Base-by-base conservation (phyloP, 495 filamentous ascomycete species). In the Cercophora newfieldiana region DNA sequence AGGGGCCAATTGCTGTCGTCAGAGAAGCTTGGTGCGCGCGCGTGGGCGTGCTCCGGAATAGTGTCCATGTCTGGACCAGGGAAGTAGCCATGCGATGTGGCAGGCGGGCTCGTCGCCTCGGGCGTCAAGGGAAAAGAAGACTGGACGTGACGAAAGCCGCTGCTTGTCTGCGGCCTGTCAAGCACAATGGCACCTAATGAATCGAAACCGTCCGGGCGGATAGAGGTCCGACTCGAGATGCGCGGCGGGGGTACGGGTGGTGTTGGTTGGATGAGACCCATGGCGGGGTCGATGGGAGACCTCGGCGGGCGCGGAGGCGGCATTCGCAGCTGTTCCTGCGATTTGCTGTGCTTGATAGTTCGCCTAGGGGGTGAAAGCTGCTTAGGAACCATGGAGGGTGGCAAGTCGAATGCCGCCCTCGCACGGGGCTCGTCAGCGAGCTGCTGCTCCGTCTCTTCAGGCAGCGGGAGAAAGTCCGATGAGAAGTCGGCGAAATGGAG, bases 401-500 rank as follows among this genome's bases (percentile, higher is more conserved):
- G 72, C 10, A 71, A 66, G 3, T 53, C 57, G 24, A 69, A 33
- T 10, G 48, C 53, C 21, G 33, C 61, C 33, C 67, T 68, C 6
- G 59, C 44, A 47, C 68, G 60, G 12, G 59, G 57, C 47, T 68
- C 58, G 1, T 50, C 24, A 18, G 50, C 47, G 8, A 29, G 53
- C 21, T 22, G 50, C 50, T 37, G 53, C 7, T 57, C 67, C 24
- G 72, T 74, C 53, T 77, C 76, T 24, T 78, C 74, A 19, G 68
- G 63, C 63, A 76, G 63, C 22, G 69, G 73, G 28, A 80, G 72
- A 3, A 77, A 73, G 68, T 89, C 86, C 4, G 85, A 81, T 12
- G 88, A 87, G 69, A 86, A 86, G 73, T 85, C 85, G 51, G 83
- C 77, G 73, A 86, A 88, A 69, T 88, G 85, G 47, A 92, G 76